These are phyloP conservation scores for Apiospora koreana DNA, from an alignment of 2,329 filamentous ascomycete genomes.

Conservation along the genomic window DNA sequence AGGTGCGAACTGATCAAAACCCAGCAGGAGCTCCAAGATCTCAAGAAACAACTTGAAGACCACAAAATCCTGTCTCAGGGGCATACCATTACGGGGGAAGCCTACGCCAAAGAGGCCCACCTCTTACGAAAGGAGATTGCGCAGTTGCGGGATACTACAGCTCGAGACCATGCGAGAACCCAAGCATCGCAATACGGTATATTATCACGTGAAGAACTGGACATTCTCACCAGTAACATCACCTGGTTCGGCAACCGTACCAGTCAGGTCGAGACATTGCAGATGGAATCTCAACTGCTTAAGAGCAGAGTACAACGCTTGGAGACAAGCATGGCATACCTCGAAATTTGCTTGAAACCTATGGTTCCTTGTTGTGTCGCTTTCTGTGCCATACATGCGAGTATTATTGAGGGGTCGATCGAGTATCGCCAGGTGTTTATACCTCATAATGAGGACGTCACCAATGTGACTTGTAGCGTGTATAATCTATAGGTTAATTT, in stretches of 20 bases:
- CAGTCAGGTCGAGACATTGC: conserved; percentile 40
- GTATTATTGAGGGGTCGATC: not conserved
- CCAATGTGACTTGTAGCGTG: not conserved
- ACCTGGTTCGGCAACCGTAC: conserved; percentile 39
- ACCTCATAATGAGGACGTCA: not conserved
- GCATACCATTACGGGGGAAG: conserved; percentile 17
- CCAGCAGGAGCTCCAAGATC: conserved; percentile 23
- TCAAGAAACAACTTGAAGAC: conserved; percentile 28
- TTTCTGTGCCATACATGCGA: not conserved
- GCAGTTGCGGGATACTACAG: conserved; percentile 31
- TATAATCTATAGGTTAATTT: not conserved
- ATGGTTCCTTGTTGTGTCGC: not conserved
- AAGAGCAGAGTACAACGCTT: conserved; percentile 38
- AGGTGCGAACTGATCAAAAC: conserved; percentile 30
- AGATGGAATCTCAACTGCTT: conserved; percentile 44
- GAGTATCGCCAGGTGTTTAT: not conserved
- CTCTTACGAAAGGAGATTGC: conserved; percentile 35
- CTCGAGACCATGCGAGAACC: conserved; percentile 18
- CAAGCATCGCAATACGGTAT: not conserved
- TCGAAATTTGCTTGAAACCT: not conserved
- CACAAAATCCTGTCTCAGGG: conserved; percentile 8
- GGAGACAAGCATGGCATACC: conserved; percentile 22
- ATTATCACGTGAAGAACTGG: not conserved
- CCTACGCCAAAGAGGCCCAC: conserved; percentile 33
- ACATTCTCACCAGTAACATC: conserved; percentile 26